Conservation (phyloP, 352 stramenopile genomes). For the Lagenidium sp. region DNA sequence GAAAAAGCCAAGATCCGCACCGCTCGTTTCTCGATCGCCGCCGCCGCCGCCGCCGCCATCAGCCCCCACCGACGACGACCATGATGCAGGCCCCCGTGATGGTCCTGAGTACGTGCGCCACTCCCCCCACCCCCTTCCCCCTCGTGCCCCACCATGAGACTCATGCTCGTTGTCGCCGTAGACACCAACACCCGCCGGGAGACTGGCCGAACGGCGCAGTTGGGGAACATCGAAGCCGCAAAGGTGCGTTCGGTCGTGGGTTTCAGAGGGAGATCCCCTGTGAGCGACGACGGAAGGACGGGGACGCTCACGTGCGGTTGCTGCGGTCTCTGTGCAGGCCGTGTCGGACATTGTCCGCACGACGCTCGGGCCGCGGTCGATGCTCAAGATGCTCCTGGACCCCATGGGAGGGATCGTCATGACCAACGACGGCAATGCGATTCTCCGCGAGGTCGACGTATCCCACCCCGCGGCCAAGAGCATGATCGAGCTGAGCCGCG, state of each 20-base stretch:
- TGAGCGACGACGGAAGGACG: no score
- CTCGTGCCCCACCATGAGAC: neutral
- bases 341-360: slow-evolving; percentile 98
- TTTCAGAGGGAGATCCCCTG: no score
- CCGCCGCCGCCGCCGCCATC: neutral
- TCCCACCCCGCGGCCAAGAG: slow-evolving; percentile 97
- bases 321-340: slow-evolving; percentile 49
- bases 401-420: slow-evolving; percentile 99
- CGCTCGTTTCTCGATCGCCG: neutral
- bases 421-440: slow-evolving; percentile 99
- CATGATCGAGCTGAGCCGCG: slow-evolving; percentile 99
- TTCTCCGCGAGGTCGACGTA: slow-evolving; percentile 98
- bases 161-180: slow-evolving; percentile 8
- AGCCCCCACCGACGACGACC: slow-evolving; percentile 4
- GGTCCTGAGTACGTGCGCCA: slow-evolving; percentile 87
- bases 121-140: neutral
- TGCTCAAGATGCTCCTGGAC: slow-evolving; percentile 99
- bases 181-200: slow-evolving; percentile 98
- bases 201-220: slow-evolving; percentile 95
- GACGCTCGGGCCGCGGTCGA: slow-evolving; percentile 96
- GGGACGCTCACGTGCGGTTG: neutral
- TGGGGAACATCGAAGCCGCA: slow-evolving; percentile 97
- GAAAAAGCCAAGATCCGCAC: neutral
- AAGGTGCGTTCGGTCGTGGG: no score
- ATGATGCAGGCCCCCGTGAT: slow-evolving; percentile 92